Conservation (phyloP, 2,329 filamentous ascomycete genomes). For the Talaromyces marneffei region DNA sequence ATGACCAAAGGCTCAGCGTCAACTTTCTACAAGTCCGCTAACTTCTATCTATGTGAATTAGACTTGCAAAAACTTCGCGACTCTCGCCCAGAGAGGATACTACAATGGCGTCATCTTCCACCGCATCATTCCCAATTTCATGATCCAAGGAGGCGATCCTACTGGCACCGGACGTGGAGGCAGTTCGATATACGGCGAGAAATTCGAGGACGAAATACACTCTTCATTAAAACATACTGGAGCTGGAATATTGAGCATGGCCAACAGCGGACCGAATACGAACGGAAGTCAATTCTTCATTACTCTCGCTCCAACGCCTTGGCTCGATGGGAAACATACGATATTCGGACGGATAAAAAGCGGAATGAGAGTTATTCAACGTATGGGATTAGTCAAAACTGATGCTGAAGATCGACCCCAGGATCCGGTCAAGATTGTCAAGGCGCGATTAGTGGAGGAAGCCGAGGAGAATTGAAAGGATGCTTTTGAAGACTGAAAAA, state of each 20-base stretch:
- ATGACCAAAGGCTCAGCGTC: conserved; percentile 3
- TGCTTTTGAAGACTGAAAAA: neutral
- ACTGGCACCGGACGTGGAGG: conserved; percentile 90
- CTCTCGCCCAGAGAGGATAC: conserved; percentile 75
- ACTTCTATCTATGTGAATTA: conserved; percentile 26
- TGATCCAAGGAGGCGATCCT: conserved; percentile 92
- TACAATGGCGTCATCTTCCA: conserved; percentile 85
- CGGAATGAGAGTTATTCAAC: conserved; percentile 76
- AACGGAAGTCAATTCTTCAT: conserved; percentile 97
- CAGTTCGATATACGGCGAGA: conserved; percentile 81
- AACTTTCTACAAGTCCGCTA: conserved; percentile 12
- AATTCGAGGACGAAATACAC: conserved; percentile 88
- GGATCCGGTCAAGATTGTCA: conserved; percentile 75
- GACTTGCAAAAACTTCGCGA: conserved; percentile 81
- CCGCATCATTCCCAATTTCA: conserved; percentile 92
- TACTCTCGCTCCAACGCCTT: conserved; percentile 87
- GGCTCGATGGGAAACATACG: conserved; percentile 94
- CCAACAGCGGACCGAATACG: conserved; percentile 85
- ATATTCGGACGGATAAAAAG: conserved; percentile 88
- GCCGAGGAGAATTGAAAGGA: conserved; percentile 41
- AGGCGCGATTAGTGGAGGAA: conserved; percentile 63
- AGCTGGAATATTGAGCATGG: conserved; percentile 92
- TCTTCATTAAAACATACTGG: conserved; percentile 79
- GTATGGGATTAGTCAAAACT: conserved; percentile 84
- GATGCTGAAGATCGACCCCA: conserved; percentile 71